Percentiles rank a stretch among this genome's conserved stretches.
Conservation (phyloP, 768 basidiomycete species). For the Sistotremastrum niveocremeum region DNA sequence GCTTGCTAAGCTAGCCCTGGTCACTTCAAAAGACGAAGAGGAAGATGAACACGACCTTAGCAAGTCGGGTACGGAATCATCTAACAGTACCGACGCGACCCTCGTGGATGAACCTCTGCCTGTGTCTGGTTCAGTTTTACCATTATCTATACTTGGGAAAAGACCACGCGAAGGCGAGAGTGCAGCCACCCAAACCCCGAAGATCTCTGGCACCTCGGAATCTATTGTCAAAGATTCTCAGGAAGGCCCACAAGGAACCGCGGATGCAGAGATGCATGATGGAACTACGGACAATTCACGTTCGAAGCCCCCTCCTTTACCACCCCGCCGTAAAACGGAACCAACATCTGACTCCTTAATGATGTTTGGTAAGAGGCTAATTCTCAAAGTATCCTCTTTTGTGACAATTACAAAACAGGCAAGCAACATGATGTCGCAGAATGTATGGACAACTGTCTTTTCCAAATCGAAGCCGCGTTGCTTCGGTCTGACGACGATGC, state of each 20-base stretch:
- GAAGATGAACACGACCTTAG: conserved; percentile 52
- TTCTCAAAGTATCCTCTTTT: conserved; percentile 1
- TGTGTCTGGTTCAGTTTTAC: conserved; percentile 19
- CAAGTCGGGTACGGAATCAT: conserved; percentile 61
- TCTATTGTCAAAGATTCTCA: background rate
- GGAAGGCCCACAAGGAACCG: background rate
- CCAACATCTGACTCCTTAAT: conserved; percentile 58
- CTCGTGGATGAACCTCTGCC: conserved; percentile 57
- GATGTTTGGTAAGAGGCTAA: conserved; percentile 64
- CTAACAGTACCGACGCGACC: conserved; percentile 81
- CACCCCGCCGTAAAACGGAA: conserved; percentile 32
- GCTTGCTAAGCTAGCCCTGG: conserved; percentile 80
- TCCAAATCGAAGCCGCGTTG: conserved; percentile 90
- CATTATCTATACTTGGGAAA: conserved; percentile 55
- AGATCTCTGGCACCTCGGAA: too few relatives aligned
- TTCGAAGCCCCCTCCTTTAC: conserved; percentile 40
- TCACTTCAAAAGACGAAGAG: conserved; percentile 83
- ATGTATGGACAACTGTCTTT: conserved; percentile 99
- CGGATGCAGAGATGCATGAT: conserved; percentile 20
- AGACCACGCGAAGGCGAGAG: conserved; percentile 38
- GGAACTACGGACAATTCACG: background rate
- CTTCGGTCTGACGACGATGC: conserved; percentile 37
- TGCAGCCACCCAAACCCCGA: conserved; percentile 8
- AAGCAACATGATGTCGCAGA: conserved; percentile 97
- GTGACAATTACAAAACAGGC: conserved; percentile 32